Conservation (phyloP, 768 basidiomycete species). For the Coprinopsis cinerea region DNA sequence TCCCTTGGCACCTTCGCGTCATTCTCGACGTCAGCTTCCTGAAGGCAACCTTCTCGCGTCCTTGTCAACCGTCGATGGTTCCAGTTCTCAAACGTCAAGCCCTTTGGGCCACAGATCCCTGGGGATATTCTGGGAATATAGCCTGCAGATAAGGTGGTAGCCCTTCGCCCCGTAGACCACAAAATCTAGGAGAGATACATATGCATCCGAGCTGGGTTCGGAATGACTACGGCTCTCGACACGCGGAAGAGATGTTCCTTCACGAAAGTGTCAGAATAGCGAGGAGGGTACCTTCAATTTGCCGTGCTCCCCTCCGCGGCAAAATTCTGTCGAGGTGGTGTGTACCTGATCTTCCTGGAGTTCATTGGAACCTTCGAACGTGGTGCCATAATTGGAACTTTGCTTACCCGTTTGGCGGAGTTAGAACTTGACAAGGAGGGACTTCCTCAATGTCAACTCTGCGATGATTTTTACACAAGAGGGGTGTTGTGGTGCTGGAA, state of each 20-base stretch:
- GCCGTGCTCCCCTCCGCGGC: constrained; percentile 10
- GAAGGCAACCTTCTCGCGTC: neutral
- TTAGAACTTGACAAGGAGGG: too few species aligned
- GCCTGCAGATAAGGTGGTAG: too few species aligned
- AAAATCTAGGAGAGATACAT: too few species aligned
- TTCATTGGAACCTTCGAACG: neutral
- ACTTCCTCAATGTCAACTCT: neutral
- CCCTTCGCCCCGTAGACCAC: too few species aligned
- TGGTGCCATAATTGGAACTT: constrained; percentile 3
- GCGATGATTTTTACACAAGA: neutral
- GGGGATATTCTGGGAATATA: too few species aligned
- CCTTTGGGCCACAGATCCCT: too few species aligned
- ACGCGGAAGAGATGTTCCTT: too few species aligned
- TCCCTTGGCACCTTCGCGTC: neutral
- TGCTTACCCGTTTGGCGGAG: neutral
- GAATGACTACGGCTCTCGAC: too few species aligned
- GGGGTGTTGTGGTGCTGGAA: too few species aligned
- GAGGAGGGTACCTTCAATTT: neutral
- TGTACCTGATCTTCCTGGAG: constrained; percentile 2
- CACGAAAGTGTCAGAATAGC: too few species aligned
- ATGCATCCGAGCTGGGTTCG: too few species aligned
- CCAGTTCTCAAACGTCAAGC: constrained; percentile 7
- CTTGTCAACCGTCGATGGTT: neutral
- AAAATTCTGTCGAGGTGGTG: neutral
- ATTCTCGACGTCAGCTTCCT: constrained; percentile 4